A percentile compares a stretch with the other conserved stretches of the same genome.
Evolutionary conservation across 73 alveolate genomes (phyloP).

Genomic region (Tetrahymena borealis): DNA sequence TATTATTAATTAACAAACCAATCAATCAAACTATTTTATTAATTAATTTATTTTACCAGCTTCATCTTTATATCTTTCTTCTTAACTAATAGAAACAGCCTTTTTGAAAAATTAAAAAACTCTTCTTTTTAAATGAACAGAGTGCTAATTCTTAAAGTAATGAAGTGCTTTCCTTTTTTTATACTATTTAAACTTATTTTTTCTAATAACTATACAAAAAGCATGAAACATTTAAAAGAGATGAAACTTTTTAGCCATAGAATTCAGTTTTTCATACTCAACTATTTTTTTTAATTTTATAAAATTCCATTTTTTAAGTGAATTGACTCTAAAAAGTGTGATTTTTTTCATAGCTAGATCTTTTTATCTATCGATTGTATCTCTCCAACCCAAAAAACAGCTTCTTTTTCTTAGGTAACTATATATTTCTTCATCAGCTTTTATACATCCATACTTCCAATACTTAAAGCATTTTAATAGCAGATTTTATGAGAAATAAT

Average conservation of each 20-base stretch:
- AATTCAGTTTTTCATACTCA: not conserved
- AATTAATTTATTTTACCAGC: not conserved
- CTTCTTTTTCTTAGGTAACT: not conserved
- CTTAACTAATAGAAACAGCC: not conserved
- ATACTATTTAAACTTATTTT: not conserved
- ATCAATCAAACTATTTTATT: no score
- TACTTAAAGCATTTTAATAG: not conserved
- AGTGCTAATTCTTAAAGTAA: not conserved
- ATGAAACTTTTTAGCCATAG: not conserved
- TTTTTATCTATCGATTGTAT: not conserved
- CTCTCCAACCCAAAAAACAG: not conserved
- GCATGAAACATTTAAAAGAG: not conserved
- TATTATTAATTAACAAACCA: not conserved
- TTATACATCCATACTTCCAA: not conserved
- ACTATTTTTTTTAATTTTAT: not conserved
- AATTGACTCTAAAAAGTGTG: not conserved
- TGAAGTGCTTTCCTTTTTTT: not conserved
- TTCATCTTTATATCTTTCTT: not conserved
- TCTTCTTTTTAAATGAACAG: not conserved
- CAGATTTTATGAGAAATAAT: not conserved
- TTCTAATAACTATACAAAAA: not conserved
- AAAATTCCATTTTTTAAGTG: not conserved
- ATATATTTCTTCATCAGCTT: not conserved
- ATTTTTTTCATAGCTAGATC: not conserved
- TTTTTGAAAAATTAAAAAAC: not conserved